Conservation (phyloP, 2,329 filamentous ascomycete genomes). For the Sarocladium kiliense region DNA sequence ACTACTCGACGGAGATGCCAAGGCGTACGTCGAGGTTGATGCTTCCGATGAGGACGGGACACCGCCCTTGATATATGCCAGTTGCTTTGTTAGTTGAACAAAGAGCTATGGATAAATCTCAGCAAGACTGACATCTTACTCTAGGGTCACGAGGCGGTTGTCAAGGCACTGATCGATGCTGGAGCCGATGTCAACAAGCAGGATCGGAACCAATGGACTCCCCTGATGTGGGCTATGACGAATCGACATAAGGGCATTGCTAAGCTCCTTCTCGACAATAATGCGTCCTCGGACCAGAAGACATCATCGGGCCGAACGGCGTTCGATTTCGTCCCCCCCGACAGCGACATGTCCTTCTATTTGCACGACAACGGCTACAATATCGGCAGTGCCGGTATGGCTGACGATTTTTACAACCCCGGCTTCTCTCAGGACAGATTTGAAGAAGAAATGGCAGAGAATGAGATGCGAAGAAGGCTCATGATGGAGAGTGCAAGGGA, state of each 20-base stretch:
- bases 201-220: constrained; percentile 95
- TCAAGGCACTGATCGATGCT: constrained; percentile 75
- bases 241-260: constrained; percentile 96
- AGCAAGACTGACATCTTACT: constrained; percentile 10
- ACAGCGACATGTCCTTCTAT: constrained; percentile 95
- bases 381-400: constrained; percentile 73
- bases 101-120: neutral
- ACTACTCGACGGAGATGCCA: constrained; percentile 69
- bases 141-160: constrained; percentile 83
- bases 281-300: constrained; percentile 92
- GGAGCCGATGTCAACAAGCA: constrained; percentile 88
- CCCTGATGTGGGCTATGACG: constrained; percentile 99
- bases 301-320: constrained; percentile 91
- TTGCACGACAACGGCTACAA: constrained; percentile 90
- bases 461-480: constrained; percentile 89
- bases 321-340: constrained; percentile 90
- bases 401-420: constrained; percentile 89
- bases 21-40: constrained; percentile 76
- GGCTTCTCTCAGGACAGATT: constrained; percentile 91
- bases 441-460: constrained; percentile 96
- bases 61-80: constrained; percentile 93
- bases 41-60: constrained; percentile 90
- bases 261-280: constrained; percentile 85
- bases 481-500: constrained; percentile 99
- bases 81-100: constrained; percentile 72